Conservation (phyloP, 768 basidiomycete genomes). For the Dentipellis sp. region DNA sequence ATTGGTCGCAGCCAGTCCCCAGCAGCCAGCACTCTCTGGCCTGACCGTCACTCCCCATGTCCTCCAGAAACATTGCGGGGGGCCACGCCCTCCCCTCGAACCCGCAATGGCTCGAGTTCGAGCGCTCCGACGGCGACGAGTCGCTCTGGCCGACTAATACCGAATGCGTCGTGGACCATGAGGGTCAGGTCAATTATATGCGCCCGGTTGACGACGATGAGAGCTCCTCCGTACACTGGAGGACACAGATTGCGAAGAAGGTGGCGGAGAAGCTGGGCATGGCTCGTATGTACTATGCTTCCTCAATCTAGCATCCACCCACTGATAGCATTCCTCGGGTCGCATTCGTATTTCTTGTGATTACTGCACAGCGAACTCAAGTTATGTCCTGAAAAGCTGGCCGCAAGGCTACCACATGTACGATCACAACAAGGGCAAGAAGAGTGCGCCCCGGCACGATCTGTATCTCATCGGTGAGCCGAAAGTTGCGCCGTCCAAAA, state of each 20-base stretch:
- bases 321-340: not conserved
- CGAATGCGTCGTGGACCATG: constrained; percentile 39
- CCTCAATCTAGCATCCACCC: constrained; percentile 2
- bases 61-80: constrained; percentile 5
- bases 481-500: not conserved
- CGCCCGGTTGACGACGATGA: constrained; percentile 43
- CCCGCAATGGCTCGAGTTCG: constrained; percentile 49
- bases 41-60: not conserved
- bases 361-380: constrained; percentile 32
- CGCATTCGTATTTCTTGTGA: not conserved
- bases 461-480: constrained; percentile 65
- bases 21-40: not conserved
- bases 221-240: constrained; percentile 47
- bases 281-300: constrained; percentile 32
- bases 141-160: constrained; percentile 50
- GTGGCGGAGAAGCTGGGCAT: constrained; percentile 36
- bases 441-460: constrained; percentile 52
- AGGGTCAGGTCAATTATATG: constrained; percentile 69
- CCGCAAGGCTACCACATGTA: constrained; percentile 63
- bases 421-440: constrained; percentile 65
- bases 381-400: constrained; percentile 55
- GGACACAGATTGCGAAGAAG: constrained; percentile 27
- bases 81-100: constrained; percentile 36
- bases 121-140: constrained; percentile 49
- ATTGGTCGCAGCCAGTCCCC: not conserved